A percentile compares a stretch with the other conserved stretches of the same genome.
phyloP scores from a whole-genome alignment of 202 grass and related monocot genomes.

The Brachypodium distachyon region DNA sequence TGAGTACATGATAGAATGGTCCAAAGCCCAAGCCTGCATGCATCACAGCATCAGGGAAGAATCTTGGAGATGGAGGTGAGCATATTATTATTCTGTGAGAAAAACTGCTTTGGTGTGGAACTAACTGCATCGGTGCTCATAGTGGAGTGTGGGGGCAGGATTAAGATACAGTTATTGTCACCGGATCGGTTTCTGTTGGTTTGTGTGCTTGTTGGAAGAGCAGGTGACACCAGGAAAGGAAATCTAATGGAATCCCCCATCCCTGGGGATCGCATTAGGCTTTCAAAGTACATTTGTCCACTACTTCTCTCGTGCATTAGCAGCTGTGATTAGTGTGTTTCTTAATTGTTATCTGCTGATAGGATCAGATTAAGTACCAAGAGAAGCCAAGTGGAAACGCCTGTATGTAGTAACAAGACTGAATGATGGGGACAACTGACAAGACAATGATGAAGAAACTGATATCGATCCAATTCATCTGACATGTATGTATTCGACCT shows the following conservation, averaged over 20 bases:
- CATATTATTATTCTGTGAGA: constrained; percentile 24
- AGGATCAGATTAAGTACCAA: constrained; percentile 13
- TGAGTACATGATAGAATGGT: constrained; percentile 22
- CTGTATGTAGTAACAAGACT: not conserved
- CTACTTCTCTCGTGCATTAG: not conserved
- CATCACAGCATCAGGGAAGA: constrained; percentile 37
- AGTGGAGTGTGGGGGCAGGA: constrained; percentile 38
- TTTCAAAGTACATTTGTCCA: constrained; percentile 34
- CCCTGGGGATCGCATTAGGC: constrained; percentile 25
- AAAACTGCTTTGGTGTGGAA: constrained; percentile 28
- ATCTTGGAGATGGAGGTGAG: constrained; percentile 24
- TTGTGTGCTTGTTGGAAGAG: constrained; percentile 41
- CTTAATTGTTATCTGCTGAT: constrained; percentile 26
- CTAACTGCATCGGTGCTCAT: constrained; percentile 17
- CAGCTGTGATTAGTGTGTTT: constrained; percentile 13
- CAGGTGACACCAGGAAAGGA: constrained; percentile 46
- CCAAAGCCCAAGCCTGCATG: constrained; percentile 18
- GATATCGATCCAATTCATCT: constrained; percentile 7
- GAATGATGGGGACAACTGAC: constrained; percentile 1
- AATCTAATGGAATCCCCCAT: constrained; percentile 42
- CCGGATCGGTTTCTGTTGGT: constrained; percentile 18
- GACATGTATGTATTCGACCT: not conserved
- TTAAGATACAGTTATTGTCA: constrained; percentile 31
- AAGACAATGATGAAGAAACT: not conserved
- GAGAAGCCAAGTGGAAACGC: constrained; percentile 9